These are phyloP conservation scores for Mycena latifolia DNA, from an alignment of 768 basidiomycete genomes.

Conservation along the genomic window DNA sequence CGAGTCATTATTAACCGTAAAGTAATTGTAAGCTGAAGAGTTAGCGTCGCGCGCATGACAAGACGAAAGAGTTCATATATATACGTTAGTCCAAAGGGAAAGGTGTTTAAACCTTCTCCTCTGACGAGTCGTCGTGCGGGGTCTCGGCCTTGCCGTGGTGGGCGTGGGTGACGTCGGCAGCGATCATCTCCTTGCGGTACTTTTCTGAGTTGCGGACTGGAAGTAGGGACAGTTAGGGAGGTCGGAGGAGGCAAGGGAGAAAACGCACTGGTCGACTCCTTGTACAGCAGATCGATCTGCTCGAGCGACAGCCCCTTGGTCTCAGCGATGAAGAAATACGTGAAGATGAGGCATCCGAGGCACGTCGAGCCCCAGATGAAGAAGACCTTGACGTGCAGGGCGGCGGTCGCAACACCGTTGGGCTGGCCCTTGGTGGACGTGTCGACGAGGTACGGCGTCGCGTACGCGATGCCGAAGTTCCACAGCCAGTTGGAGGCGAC, in stretches of 20 bases:
- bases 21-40: not conserved
- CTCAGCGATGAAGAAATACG: conserved; percentile 87
- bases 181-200: conserved; percentile 26
- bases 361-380: conserved; percentile 87
- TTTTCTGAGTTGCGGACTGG: conserved; percentile 16
- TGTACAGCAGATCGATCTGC: conserved; percentile 86
- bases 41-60: not conserved
- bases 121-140: conserved; percentile 18
- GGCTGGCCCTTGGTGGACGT: conserved; percentile 36
- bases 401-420: conserved; percentile 55
- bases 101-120: conserved; percentile 7
- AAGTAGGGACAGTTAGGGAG: not conserved
- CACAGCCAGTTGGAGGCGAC: conserved; percentile 74
- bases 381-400: conserved; percentile 82
- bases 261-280: conserved; percentile 50
- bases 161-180: not conserved
- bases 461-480: conserved; percentile 81
- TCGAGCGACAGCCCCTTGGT: conserved; percentile 90
- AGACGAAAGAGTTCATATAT: not conserved
- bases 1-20: conserved; percentile 2
- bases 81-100: not conserved
- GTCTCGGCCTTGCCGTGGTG: conserved; percentile 16
- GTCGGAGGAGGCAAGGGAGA: not conserved
- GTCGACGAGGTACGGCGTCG: conserved; percentile 72
- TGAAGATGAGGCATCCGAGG: conserved; percentile 76